Percentiles rank a stretch among this genome's conserved stretches.
Conservation (phyloP, 2,329 filamentous ascomycete species). For the Xylariaceae sp. region DNA sequence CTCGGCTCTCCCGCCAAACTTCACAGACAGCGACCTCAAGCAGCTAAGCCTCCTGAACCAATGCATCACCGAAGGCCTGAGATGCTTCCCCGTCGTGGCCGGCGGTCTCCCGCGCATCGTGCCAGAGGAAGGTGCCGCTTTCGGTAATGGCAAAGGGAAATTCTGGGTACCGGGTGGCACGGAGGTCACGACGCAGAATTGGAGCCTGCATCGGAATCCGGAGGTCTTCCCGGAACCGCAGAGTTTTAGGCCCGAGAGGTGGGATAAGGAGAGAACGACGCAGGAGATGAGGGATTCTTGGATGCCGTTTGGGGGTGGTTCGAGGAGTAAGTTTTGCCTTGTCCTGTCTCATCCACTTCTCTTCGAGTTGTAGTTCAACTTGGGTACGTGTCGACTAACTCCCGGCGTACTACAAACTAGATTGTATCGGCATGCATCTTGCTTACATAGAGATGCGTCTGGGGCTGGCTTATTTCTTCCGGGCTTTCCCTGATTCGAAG, state of each 20-base stretch:
- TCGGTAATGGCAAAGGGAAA: too few species aligned
- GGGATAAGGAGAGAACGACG: constrained; percentile 32
- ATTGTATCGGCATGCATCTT: constrained; percentile 55
- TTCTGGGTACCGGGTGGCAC: constrained; percentile 38
- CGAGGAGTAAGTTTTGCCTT: constrained; percentile 34
- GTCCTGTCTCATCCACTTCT: background rate
- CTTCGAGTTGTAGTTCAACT: too few species aligned
- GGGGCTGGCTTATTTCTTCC: constrained; percentile 49
- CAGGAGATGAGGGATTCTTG: constrained; percentile 44
- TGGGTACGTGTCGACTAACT: background rate
- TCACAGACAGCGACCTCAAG: constrained; percentile 32
- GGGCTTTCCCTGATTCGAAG: constrained; percentile 37
- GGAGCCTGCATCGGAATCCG: constrained; percentile 43
- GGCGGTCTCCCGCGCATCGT: constrained; percentile 38
- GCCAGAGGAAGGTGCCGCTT: constrained; percentile 35
- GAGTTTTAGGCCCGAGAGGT: constrained; percentile 34
- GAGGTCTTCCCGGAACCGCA: constrained; percentile 39
- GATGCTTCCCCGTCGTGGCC: constrained; percentile 40
- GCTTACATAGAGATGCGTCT: constrained; percentile 54
- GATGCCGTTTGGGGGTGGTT: constrained; percentile 50
- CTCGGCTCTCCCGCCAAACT: constrained; percentile 28
- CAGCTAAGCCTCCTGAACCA: constrained; percentile 38
- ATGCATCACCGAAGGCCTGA: constrained; percentile 43
- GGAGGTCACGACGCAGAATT: constrained; percentile 41
- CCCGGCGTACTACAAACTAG: constrained; percentile 20